Evolutionary conservation across 2,329 filamentous ascomycete genomes (phyloP).

Genomic region (Trichophyton schoenleinii): DNA sequence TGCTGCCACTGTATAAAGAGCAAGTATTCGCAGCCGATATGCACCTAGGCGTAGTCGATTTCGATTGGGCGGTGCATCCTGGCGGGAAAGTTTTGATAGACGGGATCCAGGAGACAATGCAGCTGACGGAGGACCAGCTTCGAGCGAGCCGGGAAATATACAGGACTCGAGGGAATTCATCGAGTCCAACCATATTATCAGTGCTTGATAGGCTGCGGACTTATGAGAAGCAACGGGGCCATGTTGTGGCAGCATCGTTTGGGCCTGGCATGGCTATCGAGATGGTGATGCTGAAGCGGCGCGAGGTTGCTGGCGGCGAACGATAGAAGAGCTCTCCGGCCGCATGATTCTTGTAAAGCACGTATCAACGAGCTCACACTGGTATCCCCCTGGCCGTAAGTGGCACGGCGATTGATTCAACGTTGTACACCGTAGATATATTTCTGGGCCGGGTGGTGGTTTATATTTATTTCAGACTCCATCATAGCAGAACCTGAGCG

Average conservation of each 20-base stretch:
- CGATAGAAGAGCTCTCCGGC: background rate
- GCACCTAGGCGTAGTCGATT: background rate
- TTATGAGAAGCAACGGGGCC: background rate
- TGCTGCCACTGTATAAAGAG: background rate
- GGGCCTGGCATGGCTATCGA: background rate
- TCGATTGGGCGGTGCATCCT: constrained; percentile 1
- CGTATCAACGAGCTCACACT: no score
- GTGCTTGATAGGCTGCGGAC: background rate
- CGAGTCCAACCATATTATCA: background rate
- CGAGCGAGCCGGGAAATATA: background rate
- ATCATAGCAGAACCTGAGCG: constrained; percentile 5
- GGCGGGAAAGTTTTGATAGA: background rate
- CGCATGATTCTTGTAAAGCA: background rate
- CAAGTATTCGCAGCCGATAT: background rate
- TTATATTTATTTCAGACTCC: background rate
- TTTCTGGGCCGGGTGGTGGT: background rate
- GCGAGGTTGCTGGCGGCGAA: background rate
- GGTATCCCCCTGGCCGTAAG: background rate
- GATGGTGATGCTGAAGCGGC: background rate
- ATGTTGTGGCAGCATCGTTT: background rate
- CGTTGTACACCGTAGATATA: background rate
- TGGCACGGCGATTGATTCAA: background rate
- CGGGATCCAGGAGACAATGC: background rate
- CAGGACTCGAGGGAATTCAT: background rate
- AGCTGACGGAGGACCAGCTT: background rate